Percentiles rank a stretch among this genome's conserved stretches.
phyloP scores from a whole-genome alignment of 2,329 filamentous ascomycete species.

The Alternaria arborescens region DNA sequence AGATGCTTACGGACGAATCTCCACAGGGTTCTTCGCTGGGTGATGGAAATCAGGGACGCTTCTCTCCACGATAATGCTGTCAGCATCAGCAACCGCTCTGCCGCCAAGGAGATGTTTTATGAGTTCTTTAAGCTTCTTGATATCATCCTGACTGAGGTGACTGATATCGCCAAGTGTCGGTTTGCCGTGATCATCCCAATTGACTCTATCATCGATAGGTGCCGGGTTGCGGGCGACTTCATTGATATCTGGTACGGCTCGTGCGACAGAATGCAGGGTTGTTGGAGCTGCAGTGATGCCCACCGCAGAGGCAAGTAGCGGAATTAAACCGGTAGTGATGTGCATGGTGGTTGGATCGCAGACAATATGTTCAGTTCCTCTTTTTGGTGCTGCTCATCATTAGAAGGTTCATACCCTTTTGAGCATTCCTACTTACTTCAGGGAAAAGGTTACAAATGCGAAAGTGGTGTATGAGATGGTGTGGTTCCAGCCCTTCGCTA shows the following conservation, averaged over 20 bases:
- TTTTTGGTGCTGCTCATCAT: neutral
- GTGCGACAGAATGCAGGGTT: slow-evolving; percentile 8
- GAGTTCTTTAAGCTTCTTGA: slow-evolving; percentile 6
- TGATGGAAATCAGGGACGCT: neutral
- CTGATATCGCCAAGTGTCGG: slow-evolving; percentile 3
- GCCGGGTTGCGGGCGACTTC: slow-evolving; percentile 28
- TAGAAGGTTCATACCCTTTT: neutral
- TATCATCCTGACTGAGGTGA: slow-evolving; percentile 7
- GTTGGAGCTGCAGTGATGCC: slow-evolving; percentile 17
- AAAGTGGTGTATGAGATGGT: neutral
- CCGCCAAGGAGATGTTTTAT: slow-evolving; percentile 4
- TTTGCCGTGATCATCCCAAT: slow-evolving; percentile 15
- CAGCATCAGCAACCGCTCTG: slow-evolving; percentile 3
- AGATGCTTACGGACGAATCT: neutral
- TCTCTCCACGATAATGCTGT: neutral
- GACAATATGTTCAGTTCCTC: neutral
- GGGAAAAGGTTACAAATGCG: neutral
- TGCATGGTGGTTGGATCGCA: slow-evolving; percentile 16
- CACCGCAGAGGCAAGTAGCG: slow-evolving; percentile 18
- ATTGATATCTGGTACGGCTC: slow-evolving; percentile 22
- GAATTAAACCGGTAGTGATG: slow-evolving; percentile 9
- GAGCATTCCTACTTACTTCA: neutral
- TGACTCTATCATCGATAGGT: slow-evolving; percentile 22
- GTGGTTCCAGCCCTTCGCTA: neutral
- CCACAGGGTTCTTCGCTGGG: neutral